Conservation (phyloP, 2,329 filamentous ascomycete species). For the Pseudocercospora musae region DNA sequence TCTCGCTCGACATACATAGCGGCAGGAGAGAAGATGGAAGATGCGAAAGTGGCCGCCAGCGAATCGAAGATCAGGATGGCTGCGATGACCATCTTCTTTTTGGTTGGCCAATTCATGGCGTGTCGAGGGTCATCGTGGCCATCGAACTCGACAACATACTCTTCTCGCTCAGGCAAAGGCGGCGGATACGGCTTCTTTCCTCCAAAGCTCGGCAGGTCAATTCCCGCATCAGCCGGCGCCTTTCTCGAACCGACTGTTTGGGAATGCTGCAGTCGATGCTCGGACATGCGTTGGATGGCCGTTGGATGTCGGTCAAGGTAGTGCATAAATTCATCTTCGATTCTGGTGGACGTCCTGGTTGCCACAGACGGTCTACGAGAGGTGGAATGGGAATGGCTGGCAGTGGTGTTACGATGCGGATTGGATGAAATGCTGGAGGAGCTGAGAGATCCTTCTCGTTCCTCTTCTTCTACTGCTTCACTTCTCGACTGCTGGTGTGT, state of each 20-base stretch:
- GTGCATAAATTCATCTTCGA: slow-evolving; percentile 45
- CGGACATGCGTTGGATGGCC: slow-evolving; percentile 65
- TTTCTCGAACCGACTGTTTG: slow-evolving; percentile 61
- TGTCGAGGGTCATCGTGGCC: slow-evolving; percentile 79
- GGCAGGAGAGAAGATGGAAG: slow-evolving; percentile 36
- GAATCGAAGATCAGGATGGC: slow-evolving; percentile 70
- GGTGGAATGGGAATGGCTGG: no score
- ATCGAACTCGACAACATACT: slow-evolving; percentile 79
- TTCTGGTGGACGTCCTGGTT: slow-evolving; percentile 22
- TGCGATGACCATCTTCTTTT: slow-evolving; percentile 67
- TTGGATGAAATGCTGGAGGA: slow-evolving; percentile 25
- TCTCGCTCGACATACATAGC: no score
- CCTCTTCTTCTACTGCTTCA: slow-evolving; percentile 50
- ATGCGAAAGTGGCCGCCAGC: slow-evolving; percentile 63
- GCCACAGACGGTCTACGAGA: slow-evolving; percentile 5
- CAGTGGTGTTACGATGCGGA: slow-evolving; percentile 29
- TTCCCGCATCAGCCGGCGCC: slow-evolving; percentile 36
- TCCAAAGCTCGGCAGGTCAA: slow-evolving; percentile 66
- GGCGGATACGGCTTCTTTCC: slow-evolving; percentile 73
- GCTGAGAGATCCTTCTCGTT: slow-evolving; percentile 45
- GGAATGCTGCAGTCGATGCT: slow-evolving; percentile 61
- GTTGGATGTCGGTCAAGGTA: slow-evolving; percentile 67
- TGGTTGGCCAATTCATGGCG: slow-evolving; percentile 79
- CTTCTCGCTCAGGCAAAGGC: slow-evolving; percentile 67
- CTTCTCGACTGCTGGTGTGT: slow-evolving; percentile 38